Percentiles rank a stretch among this genome's conserved stretches.
Evolutionary conservation across 768 basidiomycete species (phyloP).

Genomic region (Cyathus striatus): DNA sequence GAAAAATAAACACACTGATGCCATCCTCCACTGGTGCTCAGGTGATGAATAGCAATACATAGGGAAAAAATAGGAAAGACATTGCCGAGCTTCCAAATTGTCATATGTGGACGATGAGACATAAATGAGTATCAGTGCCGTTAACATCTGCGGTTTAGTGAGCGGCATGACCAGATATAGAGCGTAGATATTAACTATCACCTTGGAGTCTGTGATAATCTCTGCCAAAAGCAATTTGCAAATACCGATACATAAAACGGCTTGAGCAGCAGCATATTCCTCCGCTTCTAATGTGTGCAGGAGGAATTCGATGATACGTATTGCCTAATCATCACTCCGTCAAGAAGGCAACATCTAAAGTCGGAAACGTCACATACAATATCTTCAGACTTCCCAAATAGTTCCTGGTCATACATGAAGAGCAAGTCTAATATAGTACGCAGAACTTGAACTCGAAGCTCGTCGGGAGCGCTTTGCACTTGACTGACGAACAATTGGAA

Average conservation of each 20-base stretch:
- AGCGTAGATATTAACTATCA: too few species aligned
- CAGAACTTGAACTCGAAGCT: constrained; percentile 72
- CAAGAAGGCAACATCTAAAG: too few species aligned
- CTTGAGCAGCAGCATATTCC: constrained; percentile 70
- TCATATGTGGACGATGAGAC: constrained; percentile 80
- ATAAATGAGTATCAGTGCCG: constrained; percentile 52
- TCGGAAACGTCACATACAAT: too few species aligned
- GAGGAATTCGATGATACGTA: constrained; percentile 41
- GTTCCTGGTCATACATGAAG: constrained; percentile 83
- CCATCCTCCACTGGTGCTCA: constrained; percentile 68
- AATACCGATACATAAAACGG: constrained; percentile 75
- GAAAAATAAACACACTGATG: constrained; percentile 26
- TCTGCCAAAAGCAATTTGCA: constrained; percentile 87
- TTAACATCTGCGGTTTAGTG: too few species aligned
- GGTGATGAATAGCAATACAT: constrained; percentile 87
- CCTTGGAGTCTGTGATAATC: constrained; percentile 74
- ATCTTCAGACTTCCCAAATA: constrained; percentile 49
- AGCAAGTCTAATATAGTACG: constrained; percentile 88
- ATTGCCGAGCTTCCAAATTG: constrained; percentile 87
- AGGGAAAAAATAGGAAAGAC: constrained; percentile 93
- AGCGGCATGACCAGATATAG: too few species aligned
- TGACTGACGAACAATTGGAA: constrained; percentile 88
- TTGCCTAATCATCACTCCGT: too few species aligned
- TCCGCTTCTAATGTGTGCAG: constrained; percentile 53
- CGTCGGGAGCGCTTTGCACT: constrained; percentile 68